Base-by-base conservation (phyloP, 108 stramenopile species). In the Pseudonitzschia pungens region DNA sequence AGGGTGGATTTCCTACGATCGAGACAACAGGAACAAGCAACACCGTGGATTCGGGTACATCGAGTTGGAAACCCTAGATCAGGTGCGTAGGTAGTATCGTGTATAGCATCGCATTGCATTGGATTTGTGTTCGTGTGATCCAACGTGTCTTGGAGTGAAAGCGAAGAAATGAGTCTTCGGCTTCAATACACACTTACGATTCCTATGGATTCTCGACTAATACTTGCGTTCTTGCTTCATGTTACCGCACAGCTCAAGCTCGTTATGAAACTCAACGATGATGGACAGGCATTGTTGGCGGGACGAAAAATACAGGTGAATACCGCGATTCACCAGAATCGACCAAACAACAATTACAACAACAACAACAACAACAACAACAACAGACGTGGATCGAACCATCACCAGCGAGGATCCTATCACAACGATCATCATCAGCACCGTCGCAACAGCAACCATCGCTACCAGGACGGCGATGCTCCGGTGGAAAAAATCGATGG, bases 281-380 rank as follows among this genome's bases (percentile, higher is more conserved):
- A 77, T 54, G 65, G 53, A 2, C 59, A 79, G 43, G 55, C 73
- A 28, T 24, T 21, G 52, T 42, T 85, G 54, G 77, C 81, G 20
- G 87, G 88, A 40, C 85, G 91, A 33, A 81, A 71, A 43, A 77
- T 92, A 66, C 87, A 92, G 68, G 67, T 92, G 43, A 86, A 92
- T 77, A 77, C 86, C 20, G 88, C 90, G 16, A 73, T 74, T 36
- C 52, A 66, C 40, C 50, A 50, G 14, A 28, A 55, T 20, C 54
- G 54, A 68, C 56, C 60, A 32, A 69, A 66, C 32, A 44, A 69
- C 20, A 60, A 70, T n/a, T 50, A 68, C 21, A 64, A 68, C 27
- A 72, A 70, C 43, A 68, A 66, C 52, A 52, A 68, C 11, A 66
- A 53, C 33, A 8, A 21, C 31, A 66, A 75, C 32, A 65, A 75